phyloP scores from a whole-genome alignment of 1,284 basidiomycete species.

The Rhodotorula sp. region DNA sequence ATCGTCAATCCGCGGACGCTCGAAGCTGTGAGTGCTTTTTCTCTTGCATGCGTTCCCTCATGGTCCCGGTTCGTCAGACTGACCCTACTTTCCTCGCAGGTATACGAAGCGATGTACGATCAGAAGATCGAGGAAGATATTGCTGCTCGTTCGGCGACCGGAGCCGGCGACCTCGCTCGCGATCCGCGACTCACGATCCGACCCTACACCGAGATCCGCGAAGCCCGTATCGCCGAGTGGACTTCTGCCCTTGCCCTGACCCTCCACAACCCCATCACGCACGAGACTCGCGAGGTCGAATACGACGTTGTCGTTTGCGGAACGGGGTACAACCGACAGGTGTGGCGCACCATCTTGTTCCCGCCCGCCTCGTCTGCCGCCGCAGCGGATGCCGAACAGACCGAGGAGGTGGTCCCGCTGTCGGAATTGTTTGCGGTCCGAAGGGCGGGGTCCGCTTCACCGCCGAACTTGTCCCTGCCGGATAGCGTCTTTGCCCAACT shows the following conservation, averaged over 20 bases:
- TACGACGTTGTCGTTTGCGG: constrained; percentile 61
- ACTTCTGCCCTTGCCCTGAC: constrained; percentile 32
- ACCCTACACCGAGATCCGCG: constrained; percentile 46
- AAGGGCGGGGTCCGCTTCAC: not conserved
- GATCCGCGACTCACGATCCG: constrained; percentile 45
- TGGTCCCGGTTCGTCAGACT: too few species aligned
- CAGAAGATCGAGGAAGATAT: constrained; percentile 56
- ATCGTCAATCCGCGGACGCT: constrained; percentile 56
- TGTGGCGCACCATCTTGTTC: constrained; percentile 38
- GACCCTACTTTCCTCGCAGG: constrained; percentile 1
- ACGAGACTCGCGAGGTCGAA: constrained; percentile 8
- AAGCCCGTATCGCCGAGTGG: constrained; percentile 2
- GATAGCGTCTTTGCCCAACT: not conserved
- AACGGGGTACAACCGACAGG: constrained; percentile 59
- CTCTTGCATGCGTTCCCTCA: not conserved
- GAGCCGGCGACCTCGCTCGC: constrained; percentile 8
- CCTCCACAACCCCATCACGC: constrained; percentile 29
- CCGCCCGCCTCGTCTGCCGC: constrained; percentile 10
- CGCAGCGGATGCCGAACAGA: not conserved
- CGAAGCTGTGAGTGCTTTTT: constrained; percentile 18
- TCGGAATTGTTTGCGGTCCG: not conserved
- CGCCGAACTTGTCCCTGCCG: constrained; percentile 3
- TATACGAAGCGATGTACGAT: constrained; percentile 60
- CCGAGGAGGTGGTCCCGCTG: constrained; percentile 14
- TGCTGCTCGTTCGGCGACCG: constrained; percentile 4